Conservation (phyloP, 2,329 filamentous ascomycete species). For the Zasmidium cellare region DNA sequence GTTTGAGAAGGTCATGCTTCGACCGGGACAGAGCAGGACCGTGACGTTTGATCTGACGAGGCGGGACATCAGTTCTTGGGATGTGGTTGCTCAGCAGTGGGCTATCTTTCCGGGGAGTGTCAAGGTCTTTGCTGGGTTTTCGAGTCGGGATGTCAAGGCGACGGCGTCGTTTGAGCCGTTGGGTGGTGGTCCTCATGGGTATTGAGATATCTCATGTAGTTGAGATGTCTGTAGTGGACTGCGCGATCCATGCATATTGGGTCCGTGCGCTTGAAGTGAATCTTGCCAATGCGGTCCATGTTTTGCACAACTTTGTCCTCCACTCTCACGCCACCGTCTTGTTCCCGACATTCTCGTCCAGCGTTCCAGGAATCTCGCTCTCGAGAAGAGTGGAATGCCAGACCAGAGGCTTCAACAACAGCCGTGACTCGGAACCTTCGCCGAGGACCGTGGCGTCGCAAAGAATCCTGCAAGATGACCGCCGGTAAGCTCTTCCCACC, state of each 20-base stretch:
- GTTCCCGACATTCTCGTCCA: background rate
- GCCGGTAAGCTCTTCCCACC: background rate
- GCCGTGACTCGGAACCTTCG: no score
- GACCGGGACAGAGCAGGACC: slow-evolving; percentile 24
- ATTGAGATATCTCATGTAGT: background rate
- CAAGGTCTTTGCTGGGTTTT: slow-evolving; percentile 20
- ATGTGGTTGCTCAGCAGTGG: slow-evolving; percentile 36
- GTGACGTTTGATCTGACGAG: slow-evolving; percentile 38
- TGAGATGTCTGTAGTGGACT: no score
- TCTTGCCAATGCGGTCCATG: background rate
- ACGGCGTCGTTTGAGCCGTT: slow-evolving; percentile 18
- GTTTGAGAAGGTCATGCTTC: slow-evolving; percentile 44
- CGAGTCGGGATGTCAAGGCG: slow-evolving; percentile 27
- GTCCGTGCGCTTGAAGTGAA: background rate
- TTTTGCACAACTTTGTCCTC: background rate
- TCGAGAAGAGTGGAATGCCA: no score
- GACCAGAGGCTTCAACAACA: no score
- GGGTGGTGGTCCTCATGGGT: background rate
- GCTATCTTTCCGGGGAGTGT: slow-evolving; percentile 27
- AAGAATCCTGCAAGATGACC: background rate
- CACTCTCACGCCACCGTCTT: background rate
- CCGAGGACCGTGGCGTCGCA: no score
- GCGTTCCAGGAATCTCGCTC: no score
- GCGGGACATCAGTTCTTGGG: slow-evolving; percentile 39
- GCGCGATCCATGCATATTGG: no score